phyloP scores from a whole-genome alignment of 1,284 basidiomycete genomes.

The Leccinum angustisporum region DNA sequence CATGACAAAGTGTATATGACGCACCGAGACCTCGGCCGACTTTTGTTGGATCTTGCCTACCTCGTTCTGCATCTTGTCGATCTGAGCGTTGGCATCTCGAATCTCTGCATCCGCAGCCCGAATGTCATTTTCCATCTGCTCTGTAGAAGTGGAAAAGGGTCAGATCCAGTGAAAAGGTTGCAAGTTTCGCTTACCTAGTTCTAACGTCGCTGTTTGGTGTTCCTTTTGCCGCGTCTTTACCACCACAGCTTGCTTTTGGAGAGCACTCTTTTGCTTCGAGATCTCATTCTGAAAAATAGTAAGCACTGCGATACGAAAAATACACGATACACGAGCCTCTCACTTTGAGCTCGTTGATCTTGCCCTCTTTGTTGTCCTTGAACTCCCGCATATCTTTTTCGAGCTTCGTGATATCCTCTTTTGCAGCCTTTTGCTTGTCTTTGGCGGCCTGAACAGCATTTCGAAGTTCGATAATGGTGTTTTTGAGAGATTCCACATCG shows the following conservation, averaged over 20 bases:
- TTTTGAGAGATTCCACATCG: slow-evolving; percentile 77
- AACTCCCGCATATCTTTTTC: slow-evolving; percentile 98
- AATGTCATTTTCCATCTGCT: slow-evolving; percentile 86
- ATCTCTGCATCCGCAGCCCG: slow-evolving; percentile 57
- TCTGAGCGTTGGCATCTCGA: slow-evolving; percentile 57
- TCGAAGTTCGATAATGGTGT: slow-evolving; percentile 68
- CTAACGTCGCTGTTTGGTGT: slow-evolving; percentile 83
- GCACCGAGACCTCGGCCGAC: slow-evolving; percentile 55
- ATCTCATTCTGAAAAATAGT: slow-evolving; percentile 68
- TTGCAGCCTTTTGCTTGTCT: slow-evolving; percentile 74
- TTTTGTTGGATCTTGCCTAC: slow-evolving; percentile 60
- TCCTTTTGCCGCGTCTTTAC: slow-evolving; percentile 91
- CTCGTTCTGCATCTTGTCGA: slow-evolving; percentile 64
- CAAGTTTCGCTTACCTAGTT: slow-evolving; percentile 63
- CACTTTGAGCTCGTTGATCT: slow-evolving; percentile 92
- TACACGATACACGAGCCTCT: slow-evolving; percentile 10
- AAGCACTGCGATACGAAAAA: slow-evolving; percentile 4
- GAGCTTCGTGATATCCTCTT: slow-evolving; percentile 80
- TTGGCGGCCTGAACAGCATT: slow-evolving; percentile 65
- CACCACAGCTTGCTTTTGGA: slow-evolving; percentile 78
- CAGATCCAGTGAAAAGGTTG: not conserved
- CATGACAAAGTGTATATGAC: not conserved
- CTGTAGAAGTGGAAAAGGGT: slow-evolving; percentile 37
- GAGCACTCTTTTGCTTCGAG: slow-evolving; percentile 73
- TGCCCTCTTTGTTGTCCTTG: slow-evolving; percentile 97